A percentile compares a stretch with the other conserved stretches of the same genome.
Evolutionary conservation across 345 rosid species (phyloP).

Genomic region (Aquilaria malaccensis): DNA sequence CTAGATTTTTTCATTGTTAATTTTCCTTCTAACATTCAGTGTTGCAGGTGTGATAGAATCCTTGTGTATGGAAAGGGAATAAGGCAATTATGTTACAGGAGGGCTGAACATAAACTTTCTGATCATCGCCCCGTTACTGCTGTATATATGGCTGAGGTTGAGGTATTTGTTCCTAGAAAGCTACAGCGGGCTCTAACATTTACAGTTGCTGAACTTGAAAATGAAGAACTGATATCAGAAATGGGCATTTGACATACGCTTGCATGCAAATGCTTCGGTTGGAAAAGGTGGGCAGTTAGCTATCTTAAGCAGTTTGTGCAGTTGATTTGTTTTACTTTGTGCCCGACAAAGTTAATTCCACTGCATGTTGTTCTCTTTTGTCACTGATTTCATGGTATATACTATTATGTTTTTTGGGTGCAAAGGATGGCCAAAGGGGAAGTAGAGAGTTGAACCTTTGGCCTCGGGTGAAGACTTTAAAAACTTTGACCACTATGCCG

Average conservation of each 20-base stretch:
- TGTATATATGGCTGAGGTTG: constrained; percentile 70
- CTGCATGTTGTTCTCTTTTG: too few relatives aligned
- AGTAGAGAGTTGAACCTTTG: too few relatives aligned
- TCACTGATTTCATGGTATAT: too few relatives aligned
- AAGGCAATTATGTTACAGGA: constrained; percentile 59
- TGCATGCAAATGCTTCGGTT: constrained; percentile 25
- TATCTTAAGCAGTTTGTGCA: not conserved
- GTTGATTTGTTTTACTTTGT: too few relatives aligned
- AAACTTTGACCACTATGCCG: too few relatives aligned
- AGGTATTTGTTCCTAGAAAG: constrained; percentile 66
- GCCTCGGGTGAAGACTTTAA: too few relatives aligned
- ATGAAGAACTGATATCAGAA: constrained; percentile 26
- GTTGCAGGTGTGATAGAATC: constrained; percentile 83
- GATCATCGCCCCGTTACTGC: constrained; percentile 98
- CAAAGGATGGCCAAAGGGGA: too few relatives aligned
- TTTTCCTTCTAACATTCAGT: not conserved
- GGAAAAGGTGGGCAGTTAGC: constrained; percentile 26
- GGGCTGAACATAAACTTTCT: constrained; percentile 66
- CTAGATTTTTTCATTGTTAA: not conserved
- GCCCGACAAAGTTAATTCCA: too few relatives aligned
- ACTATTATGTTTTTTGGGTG: too few relatives aligned
- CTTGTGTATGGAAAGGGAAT: constrained; percentile 77
- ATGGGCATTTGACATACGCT: constrained; percentile 22
- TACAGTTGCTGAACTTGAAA: constrained; percentile 83
- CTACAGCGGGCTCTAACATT: constrained; percentile 82